Percentiles rank a stretch among this genome's conserved stretches.
Conservation (phyloP, 139 green algal species). For the Chlorokybus atmophyticus region DNA sequence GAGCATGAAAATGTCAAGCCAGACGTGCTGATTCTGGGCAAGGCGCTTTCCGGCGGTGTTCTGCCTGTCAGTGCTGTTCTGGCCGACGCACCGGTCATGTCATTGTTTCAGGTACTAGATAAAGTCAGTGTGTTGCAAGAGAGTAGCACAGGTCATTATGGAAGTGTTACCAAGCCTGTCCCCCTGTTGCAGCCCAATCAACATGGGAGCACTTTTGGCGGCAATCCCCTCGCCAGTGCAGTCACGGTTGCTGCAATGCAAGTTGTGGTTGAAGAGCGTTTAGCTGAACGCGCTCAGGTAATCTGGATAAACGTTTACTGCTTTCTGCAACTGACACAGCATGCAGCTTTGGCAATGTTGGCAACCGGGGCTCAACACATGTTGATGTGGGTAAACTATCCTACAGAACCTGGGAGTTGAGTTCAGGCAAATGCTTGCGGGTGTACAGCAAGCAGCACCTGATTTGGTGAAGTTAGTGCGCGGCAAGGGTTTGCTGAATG, state of each 20-base stretch:
- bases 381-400: no score
- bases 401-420: conserved; percentile 26
- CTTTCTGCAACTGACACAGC: no score
- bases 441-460: conserved; percentile 10
- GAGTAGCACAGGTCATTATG: no score
- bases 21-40: conserved; percentile 81
- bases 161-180: no score
- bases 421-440: conserved; percentile 9
- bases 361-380: no score
- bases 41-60: conserved; percentile 67
- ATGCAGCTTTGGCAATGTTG: no score
- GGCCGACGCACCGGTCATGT: conserved; percentile 35
- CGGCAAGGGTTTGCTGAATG: conserved; percentile 22
- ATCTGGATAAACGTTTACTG: no score
- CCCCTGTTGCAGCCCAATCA: no score
- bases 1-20: conserved; percentile 75
- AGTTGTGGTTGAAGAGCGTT: conserved; percentile 81
- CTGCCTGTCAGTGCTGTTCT: conserved; percentile 88
- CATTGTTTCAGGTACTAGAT: no score
- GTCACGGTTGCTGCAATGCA: conserved; percentile 78
- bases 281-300: no score
- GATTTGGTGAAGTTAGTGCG: conserved; percentile 12
- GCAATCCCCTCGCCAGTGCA: conserved; percentile 77
- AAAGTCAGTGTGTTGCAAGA: no score
- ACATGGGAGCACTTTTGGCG: conserved; percentile 57